Conservation (phyloP, 1,139 yeast species). For the Schwanniomyces etchellsii region DNA sequence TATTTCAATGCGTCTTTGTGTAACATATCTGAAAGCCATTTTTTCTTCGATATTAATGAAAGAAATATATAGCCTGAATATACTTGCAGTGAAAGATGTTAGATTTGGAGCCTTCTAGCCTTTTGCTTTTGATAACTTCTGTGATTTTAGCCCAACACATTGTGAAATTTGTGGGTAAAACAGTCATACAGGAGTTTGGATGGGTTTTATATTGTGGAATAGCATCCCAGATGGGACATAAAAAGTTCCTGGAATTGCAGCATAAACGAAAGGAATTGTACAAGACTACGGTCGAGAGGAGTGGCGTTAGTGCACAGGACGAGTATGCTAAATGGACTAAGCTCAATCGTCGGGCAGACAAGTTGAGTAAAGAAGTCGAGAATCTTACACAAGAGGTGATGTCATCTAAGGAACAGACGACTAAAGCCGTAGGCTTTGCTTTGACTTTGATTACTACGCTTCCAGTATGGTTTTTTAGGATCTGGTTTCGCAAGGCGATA, state of each 20-base stretch:
- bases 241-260: conserved; percentile 28
- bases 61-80: background rate
- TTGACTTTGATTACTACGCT: conserved; percentile 28
- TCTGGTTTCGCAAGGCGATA: conserved; percentile 52
- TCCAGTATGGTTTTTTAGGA: conserved; percentile 47
- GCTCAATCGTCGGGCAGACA: conserved; percentile 67
- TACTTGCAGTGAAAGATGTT: conserved; percentile 9
- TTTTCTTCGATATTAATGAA: background rate
- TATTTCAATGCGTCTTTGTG: conserved; percentile 3
- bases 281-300: conserved; percentile 46
- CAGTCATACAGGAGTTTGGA: conserved; percentile 22
- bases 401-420: conserved; percentile 31
- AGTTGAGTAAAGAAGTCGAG: conserved; percentile 49
- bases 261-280: conserved; percentile 41
- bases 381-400: conserved; percentile 31
- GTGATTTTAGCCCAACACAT: conserved; percentile 28
- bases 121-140: conserved; percentile 21
- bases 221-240: conserved; percentile 27
- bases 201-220: conserved; percentile 39
- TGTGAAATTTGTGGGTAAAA: conserved; percentile 30
- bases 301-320: conserved; percentile 78
- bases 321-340: conserved; percentile 96
- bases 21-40: conserved; percentile 1
- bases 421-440: conserved; percentile 20
- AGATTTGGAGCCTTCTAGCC: conserved; percentile 27